Evolutionary conservation across 345 rosid species (phyloP).

Genomic region (Crucihimalaya himalaica): DNA sequence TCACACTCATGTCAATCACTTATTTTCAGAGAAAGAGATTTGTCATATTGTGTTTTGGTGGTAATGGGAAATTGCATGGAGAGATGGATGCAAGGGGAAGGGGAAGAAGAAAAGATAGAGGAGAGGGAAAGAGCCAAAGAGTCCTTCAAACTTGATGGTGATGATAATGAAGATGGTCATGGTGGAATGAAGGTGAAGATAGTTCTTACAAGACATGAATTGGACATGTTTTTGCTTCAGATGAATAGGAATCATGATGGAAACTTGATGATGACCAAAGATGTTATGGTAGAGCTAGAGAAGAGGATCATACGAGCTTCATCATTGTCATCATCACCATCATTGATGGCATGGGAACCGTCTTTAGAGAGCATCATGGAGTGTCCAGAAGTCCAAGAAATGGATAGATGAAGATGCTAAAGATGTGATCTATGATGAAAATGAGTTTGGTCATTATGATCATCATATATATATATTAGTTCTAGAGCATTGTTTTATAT

Average conservation of each 20-base stretch:
- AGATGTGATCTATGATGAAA: not conserved
- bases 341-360: constrained; percentile 59
- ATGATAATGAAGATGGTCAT: constrained; percentile 26
- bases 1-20: constrained; percentile 36
- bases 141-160: constrained; percentile 19
- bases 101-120: constrained; percentile 18
- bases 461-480: not conserved
- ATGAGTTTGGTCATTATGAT: constrained; percentile 11
- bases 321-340: constrained; percentile 1
- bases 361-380: constrained; percentile 66
- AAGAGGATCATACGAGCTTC: constrained; percentile 32
- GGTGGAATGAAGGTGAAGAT: constrained; percentile 69
- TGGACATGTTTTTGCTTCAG: constrained; percentile 60
- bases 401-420: constrained; percentile 27
- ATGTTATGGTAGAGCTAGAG: constrained; percentile 45
- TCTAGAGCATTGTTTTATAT: constrained; percentile 2
- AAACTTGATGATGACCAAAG: constrained; percentile 38
- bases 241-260: constrained; percentile 31
- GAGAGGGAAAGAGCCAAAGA: constrained; percentile 1
- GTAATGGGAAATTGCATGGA: constrained; percentile 40
- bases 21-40: constrained; percentile 19
- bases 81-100: constrained; percentile 25
- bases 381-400: constrained; percentile 46
- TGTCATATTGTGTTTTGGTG: not conserved
- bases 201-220: constrained; percentile 70